Base-by-base conservation (phyloP, 768 basidiomycete species). In the Mrakia gelida region DNA sequence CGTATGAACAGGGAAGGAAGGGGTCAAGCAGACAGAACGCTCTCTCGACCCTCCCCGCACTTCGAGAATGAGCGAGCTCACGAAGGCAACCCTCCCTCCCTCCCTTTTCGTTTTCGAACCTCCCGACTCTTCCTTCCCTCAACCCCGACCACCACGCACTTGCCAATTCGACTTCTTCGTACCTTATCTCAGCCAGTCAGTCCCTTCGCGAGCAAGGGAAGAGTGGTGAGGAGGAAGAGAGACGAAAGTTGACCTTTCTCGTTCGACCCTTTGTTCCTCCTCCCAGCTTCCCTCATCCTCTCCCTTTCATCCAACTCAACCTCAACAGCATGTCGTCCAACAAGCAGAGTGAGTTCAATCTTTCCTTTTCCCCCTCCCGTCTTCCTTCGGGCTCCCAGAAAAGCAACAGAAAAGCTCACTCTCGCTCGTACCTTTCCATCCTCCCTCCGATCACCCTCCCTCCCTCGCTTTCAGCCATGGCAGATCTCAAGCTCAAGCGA, bases 401-500 rank as follows among this genome's bases (percentile, higher is more conserved):
- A n/a, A 43, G 6, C 41, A 43, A 13, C 45, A 52, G 49, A 52
- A 52, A 21, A 52, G 3, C 49, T 52, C 49, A 52, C 49, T n/a
- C n/a, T 15, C 59, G 26, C 18, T 26, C 59, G 23, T 32, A 43
- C 30, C 65, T 9, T 38, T 34, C n/a, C 30, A 38, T 30, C 28
- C 65, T 68, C 38, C 21, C 65, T 23, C 38, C 38, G 23, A 3
- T 34, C 62, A 10, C 13, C n/a, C 62, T 8, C 38, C 65, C 65
- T 38, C 38, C 7, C 34, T 68, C 38, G 3, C 34, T 45, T 13
- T 45, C 45, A 73, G 71, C 93, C 82, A 96, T 98, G 94, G 93
- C 92, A 67, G 95, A 97, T 88, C 91, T 97, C 83, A 97, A 96
- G 89, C 90, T 96, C 80, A 90, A 94, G 59, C 88, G 95, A 61